Evolutionary conservation across 257 asterid genomes (phyloP).

Genomic region (Anisodus acutangulus): DNA sequence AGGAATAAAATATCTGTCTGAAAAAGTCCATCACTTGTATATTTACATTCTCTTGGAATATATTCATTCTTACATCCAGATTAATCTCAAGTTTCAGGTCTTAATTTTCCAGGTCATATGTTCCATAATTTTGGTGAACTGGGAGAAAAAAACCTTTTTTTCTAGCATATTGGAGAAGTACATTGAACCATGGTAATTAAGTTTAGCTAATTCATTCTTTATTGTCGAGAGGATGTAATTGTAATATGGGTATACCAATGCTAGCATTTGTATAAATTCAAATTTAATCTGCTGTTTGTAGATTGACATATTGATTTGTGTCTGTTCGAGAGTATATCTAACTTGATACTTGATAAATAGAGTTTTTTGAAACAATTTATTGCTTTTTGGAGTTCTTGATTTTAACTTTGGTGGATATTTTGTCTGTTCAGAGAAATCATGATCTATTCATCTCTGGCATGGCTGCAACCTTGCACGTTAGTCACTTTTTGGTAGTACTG

Average conservation of each 20-base stretch:
- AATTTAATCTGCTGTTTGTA: conserved; percentile 3
- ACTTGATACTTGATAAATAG: not conserved
- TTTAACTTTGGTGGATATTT: not conserved
- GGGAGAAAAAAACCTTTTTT: not conserved
- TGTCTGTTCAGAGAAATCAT: not conserved
- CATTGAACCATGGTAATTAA: not conserved
- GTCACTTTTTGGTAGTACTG: not conserved
- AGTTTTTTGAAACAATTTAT: not conserved
- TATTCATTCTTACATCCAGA: not conserved
- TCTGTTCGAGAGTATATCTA: not conserved
- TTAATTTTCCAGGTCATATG: not conserved
- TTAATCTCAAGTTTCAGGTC: not conserved
- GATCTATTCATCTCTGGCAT: not conserved
- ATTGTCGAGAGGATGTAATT: conserved; percentile 12
- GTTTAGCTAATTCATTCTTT: conserved; percentile 24
- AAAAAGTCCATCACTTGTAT: not conserved
- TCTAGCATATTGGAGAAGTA: not conserved
- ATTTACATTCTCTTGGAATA: not conserved
- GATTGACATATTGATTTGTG: not conserved
- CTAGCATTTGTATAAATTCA: conserved; percentile 8
- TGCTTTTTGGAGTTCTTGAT: not conserved
- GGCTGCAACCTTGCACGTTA: not conserved
- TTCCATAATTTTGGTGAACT: conserved; percentile 4
- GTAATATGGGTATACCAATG: not conserved
- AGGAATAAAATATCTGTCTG: conserved; percentile 44